phyloP scores from a whole-genome alignment of 495 filamentous ascomycete species.

The Pyronema domesticum region DNA sequence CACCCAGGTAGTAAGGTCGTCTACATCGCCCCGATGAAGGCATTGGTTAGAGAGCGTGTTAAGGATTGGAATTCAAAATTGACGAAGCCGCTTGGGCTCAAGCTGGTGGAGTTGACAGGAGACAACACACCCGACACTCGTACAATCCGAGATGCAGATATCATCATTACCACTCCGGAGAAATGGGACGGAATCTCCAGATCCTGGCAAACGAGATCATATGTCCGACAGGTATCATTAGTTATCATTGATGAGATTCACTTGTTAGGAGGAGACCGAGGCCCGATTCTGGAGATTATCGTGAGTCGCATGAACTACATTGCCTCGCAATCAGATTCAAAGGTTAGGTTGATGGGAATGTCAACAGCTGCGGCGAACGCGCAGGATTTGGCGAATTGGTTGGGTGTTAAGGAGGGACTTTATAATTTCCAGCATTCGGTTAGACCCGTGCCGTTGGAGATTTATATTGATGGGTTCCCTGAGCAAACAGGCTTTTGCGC shows the following conservation, averaged over 20 bases:
- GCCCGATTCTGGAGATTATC: slow-evolving; percentile 96
- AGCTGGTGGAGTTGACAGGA: slow-evolving; percentile 88
- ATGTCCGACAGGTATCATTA: slow-evolving; percentile 83
- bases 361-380: slow-evolving; percentile 97
- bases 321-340: slow-evolving; percentile 72
- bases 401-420: slow-evolving; percentile 88
- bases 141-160: slow-evolving; percentile 84
- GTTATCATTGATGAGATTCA: slow-evolving; percentile 99
- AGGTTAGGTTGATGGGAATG: slow-evolving; percentile 87
- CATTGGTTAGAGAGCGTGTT: slow-evolving; percentile 87
- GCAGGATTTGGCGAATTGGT: slow-evolving; percentile 83
- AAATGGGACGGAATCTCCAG: slow-evolving; percentile 99
- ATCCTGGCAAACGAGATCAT: slow-evolving; percentile 92
- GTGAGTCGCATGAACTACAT: slow-evolving; percentile 99
- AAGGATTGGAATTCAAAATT: slow-evolving; percentile 83
- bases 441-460: slow-evolving; percentile 82
- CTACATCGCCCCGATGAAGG: slow-evolving; percentile 99
- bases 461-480: slow-evolving; percentile 94
- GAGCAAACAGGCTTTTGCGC: slow-evolving; percentile 91
- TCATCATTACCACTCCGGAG: slow-evolving; percentile 96
- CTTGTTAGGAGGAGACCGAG: slow-evolving; percentile 82
- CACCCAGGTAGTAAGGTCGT: slow-evolving; percentile 93
- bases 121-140: slow-evolving; percentile 95
- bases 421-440: slow-evolving; percentile 94
- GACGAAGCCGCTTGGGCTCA: slow-evolving; percentile 68